Evolutionary conservation across 2,329 filamentous ascomycete genomes (phyloP), one percentile per base, ranked within the genome.

Genomic region (Zymoseptoria tritici): DNA sequence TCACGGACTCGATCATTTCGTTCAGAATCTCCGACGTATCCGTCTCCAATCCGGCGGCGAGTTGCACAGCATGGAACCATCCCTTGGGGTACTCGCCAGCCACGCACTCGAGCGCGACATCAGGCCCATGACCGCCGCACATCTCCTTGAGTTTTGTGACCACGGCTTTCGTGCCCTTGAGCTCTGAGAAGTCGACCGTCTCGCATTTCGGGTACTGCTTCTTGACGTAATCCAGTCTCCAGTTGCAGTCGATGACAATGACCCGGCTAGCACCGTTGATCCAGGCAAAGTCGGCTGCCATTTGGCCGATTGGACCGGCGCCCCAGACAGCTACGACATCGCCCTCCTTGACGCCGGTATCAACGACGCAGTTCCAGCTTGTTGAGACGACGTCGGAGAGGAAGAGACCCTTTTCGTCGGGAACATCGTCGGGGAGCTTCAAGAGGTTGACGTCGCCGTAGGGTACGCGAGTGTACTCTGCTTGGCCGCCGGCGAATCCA

Each of bases 321-420:
- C 90, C 91, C 84, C 90, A 96, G 61, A 95, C 85, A 36, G 89
- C 90, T 1, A 96, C 90, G 1, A 85, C 79, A 67, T 95, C 90
- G 11, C 83, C 85, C 36, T 87, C 79, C 63, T 89, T 86, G n/a
- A 96, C 87, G 1, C 84, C 87, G 0, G 90, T 95, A 69, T 95
- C 90, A 50, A 91, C 86, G 46, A 95, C 90, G 56, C 83, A 85
- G 70, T 96, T 87, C 81, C 90, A 96, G 9, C 86, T 86, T 0
- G 91, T 96, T 19, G 80, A 79, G 2, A 96, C 74, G 0, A 95
- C 90, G 71, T 96, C 91, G 1, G 88, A 91, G 1, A 96, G 80
- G 73, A 85, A 96, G 0, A 96, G 79, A 9, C 77, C 89, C 76
- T 93, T 91, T 78, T 96, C 91, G 69, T 96, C 91, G 0, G 90